Conservation (phyloP, 805 yeast species). For the Kodamaea laetipori region DNA sequence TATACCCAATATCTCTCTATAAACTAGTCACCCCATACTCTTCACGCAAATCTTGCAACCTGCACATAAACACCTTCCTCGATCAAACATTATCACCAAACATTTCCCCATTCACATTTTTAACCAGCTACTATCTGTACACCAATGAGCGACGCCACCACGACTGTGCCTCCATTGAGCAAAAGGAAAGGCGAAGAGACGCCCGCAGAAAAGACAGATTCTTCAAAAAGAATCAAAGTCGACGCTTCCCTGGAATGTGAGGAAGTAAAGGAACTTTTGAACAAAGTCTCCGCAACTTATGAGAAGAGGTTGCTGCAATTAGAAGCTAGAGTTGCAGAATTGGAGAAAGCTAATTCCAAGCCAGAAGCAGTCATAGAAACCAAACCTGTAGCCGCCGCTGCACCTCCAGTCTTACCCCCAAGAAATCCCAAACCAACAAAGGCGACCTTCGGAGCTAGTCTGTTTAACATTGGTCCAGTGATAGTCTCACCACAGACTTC, state of each 20-base stretch:
- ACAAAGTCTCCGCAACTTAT: conserved; percentile 10
- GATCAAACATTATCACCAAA: too few relatives aligned
- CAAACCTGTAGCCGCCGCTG: background rate
- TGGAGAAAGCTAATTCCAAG: conserved; percentile 7
- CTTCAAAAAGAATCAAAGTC: background rate
- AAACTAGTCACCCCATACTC: too few relatives aligned
- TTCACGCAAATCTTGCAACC: too few relatives aligned
- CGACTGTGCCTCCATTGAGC: too few relatives aligned
- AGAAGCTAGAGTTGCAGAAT: conserved; percentile 25
- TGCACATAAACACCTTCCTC: too few relatives aligned
- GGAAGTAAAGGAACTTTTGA: background rate
- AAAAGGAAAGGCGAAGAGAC: too few relatives aligned
- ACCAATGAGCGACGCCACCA: too few relatives aligned
- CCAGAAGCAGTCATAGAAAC: background rate
- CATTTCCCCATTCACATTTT: too few relatives aligned
- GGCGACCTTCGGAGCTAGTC: conserved; percentile 18
- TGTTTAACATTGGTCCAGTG: conserved; percentile 15
- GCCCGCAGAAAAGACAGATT: background rate
- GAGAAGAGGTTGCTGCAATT: conserved; percentile 21
- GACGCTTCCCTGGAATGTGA: background rate
- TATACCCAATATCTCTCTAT: too few relatives aligned
- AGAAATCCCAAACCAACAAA: conserved; percentile 11
- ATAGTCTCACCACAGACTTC: conserved; percentile 16
- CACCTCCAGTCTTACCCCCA: conserved; percentile 1
- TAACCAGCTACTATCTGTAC: too few relatives aligned